phyloP scores from a whole-genome alignment of 2,329 filamentous ascomycete species.

The Arthrinium puccinioides region DNA sequence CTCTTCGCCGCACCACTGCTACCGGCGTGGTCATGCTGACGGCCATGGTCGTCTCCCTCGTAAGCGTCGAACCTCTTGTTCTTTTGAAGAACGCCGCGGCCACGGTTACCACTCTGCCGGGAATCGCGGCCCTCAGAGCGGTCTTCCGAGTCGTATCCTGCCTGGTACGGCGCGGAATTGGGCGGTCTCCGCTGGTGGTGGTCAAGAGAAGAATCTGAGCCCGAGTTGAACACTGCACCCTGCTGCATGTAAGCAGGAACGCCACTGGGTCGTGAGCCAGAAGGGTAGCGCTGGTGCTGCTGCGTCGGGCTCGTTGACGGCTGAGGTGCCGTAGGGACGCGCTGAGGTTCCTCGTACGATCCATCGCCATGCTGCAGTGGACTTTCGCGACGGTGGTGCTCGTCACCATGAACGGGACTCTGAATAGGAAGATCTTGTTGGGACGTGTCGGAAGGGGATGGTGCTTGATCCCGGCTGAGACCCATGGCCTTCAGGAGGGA shows the following conservation, averaged over 20 bases:
- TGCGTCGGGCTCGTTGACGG: conserved; percentile 27
- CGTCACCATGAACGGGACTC: conserved; percentile 32
- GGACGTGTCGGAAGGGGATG: conserved; percentile 41
- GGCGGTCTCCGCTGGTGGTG: conserved; percentile 31
- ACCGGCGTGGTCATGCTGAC: conserved; percentile 60
- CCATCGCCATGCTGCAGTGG: conserved; percentile 28
- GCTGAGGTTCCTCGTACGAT: conserved; percentile 27
- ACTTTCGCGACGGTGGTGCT: conserved; percentile 22
- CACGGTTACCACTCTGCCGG: conserved; percentile 28
- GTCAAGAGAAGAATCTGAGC: conserved; percentile 48
- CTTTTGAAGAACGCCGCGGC: conserved; percentile 65
- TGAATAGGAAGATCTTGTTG: conserved; percentile 48
- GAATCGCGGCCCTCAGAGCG: conserved; percentile 33
- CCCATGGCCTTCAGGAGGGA: conserved; percentile 64
- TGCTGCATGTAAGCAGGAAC: conserved; percentile 41
- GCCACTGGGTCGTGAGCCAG: conserved; percentile 33
- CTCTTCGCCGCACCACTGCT: conserved; percentile 82
- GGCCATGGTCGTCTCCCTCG: conserved; percentile 61
- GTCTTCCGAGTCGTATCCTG: conserved; percentile 36
- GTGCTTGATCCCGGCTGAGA: conserved; percentile 45
- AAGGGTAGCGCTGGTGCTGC: conserved; percentile 34
- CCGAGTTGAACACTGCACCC: conserved; percentile 38
- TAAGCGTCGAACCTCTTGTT: conserved; percentile 89
- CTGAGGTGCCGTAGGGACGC: conserved; percentile 16
- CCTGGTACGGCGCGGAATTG: conserved; percentile 36